Evolutionary conservation across 176 grass and related monocot genomes (phyloP).

Genomic region (Juncus inflexus): DNA sequence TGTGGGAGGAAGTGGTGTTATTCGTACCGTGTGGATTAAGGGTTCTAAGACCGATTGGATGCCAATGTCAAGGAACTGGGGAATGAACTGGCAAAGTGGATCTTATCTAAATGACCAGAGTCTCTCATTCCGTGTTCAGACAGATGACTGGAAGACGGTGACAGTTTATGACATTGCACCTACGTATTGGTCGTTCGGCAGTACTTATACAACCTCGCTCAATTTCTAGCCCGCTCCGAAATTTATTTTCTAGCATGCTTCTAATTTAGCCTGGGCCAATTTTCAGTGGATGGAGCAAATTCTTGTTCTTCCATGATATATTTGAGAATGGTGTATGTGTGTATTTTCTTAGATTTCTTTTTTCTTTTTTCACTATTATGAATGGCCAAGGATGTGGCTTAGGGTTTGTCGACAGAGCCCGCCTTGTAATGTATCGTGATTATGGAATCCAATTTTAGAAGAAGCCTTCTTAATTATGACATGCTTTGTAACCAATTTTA

Average conservation of each 20-base stretch:
- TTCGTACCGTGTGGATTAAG: constrained; percentile 43
- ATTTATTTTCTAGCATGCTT: too few relatives aligned
- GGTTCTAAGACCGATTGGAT: constrained; percentile 32
- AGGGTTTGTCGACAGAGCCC: neutral
- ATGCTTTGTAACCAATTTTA: too few relatives aligned
- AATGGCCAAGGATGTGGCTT: neutral
- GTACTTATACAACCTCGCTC: constrained; percentile 4
- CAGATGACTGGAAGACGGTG: constrained; percentile 5
- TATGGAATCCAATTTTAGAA: too few relatives aligned
- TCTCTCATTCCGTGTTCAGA: constrained; percentile 32
- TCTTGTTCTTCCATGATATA: neutral
- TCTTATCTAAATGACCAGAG: constrained; percentile 41
- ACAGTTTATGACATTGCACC: constrained; percentile 13
- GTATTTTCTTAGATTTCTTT: neutral
- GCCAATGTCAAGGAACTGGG: constrained; percentile 55
- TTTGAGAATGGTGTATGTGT: neutral
- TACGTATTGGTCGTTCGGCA: constrained; percentile 8
- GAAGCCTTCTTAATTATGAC: too few relatives aligned
- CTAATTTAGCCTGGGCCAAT: constrained; percentile 3
- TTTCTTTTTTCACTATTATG: neutral
- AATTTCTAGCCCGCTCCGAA: neutral
- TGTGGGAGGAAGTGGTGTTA: constrained; percentile 31
- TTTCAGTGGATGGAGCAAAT: neutral
- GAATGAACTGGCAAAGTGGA: constrained; percentile 46
- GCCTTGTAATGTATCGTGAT: neutral